Evolutionary conservation across 495 filamentous ascomycete species (phyloP).

Genomic region (Trichoderma erinaceum): DNA sequence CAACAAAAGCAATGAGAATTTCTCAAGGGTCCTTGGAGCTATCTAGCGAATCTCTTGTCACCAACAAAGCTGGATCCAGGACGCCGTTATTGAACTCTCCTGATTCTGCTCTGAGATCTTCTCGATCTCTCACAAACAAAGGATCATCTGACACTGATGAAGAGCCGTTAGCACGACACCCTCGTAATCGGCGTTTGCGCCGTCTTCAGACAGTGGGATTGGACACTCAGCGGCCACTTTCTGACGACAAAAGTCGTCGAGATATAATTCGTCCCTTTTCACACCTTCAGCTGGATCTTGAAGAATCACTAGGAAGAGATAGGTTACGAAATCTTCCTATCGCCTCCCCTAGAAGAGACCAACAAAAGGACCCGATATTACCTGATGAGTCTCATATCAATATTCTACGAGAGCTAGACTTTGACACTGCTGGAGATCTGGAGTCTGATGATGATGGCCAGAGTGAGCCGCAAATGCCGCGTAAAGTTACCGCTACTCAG

Average conservation of each 20-base stretch:
- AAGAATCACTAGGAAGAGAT: background rate
- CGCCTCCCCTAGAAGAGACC: background rate
- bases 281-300: background rate
- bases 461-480: background rate
- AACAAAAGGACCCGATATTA: background rate
- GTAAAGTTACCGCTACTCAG: background rate
- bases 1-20: background rate
- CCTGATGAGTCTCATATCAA: background rate
- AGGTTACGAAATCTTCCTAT: background rate
- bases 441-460: background rate
- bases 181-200: background rate
- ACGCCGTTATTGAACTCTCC: background rate
- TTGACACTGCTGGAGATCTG: background rate
- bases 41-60: background rate
- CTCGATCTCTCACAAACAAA: background rate
- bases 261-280: background rate
- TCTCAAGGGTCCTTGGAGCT: background rate
- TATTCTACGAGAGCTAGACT: background rate
- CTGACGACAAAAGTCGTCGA: background rate
- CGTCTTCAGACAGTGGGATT: background rate
- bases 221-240: background rate
- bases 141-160: background rate
- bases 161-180: background rate
- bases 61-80: too few species aligned
- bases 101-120: background rate